Base-by-base conservation (phyloP, 75 land plant genomes). In the Pseudotsuga menziesii region DNA sequence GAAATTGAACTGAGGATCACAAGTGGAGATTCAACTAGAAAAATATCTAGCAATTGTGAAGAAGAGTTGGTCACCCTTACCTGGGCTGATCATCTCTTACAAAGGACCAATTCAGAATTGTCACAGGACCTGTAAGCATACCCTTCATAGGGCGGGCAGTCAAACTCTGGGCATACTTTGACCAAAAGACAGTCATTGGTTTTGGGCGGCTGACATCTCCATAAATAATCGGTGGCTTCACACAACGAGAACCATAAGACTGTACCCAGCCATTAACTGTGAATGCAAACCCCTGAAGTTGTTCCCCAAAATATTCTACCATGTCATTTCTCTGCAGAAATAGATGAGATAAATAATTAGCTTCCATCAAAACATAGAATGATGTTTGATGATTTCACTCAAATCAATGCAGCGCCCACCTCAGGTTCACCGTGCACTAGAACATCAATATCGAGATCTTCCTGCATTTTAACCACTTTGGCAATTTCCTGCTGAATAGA, bases 341-440 rank as follows among this genome's bases (percentile, higher is more conserved):
- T 15, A 80, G 32, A 32, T 22, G 17, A 73, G 36, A 58, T 12
- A 29, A 76, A 14, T 74, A 29, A 64, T 35, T 64, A 59, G 74
- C 3, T 64, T 39, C 22, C 26, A 23, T 44, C 19, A 29, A 2
- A 9, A 16, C 36, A 60, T 32, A 39, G 3, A 19, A 67, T 39
- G 3, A 39, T 41, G 17, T 69, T 36, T n/a, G 25, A 19, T 67
- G 71, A 20, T 67, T 67, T 41, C 1, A 67, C 19, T 9, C 1
- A 39, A 17, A 19, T 67, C 8, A n/a, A 67, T 17, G 20, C 44
- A 39, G 9, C 71, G 20, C 48, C 48, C 71, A 67, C 71, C 71
- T 93, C 96, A n/a, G 96, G 96, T 75, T 93, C 96, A 82, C 97
- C 97, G 78, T 94, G 94, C 12, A 91, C 97, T 56, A 94, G 83